Percentiles rank a stretch among this genome's conserved stretches.
Evolutionary conservation across 164 flowering plant genomes (phyloP).

Genomic region (Aristolochia contorta): DNA sequence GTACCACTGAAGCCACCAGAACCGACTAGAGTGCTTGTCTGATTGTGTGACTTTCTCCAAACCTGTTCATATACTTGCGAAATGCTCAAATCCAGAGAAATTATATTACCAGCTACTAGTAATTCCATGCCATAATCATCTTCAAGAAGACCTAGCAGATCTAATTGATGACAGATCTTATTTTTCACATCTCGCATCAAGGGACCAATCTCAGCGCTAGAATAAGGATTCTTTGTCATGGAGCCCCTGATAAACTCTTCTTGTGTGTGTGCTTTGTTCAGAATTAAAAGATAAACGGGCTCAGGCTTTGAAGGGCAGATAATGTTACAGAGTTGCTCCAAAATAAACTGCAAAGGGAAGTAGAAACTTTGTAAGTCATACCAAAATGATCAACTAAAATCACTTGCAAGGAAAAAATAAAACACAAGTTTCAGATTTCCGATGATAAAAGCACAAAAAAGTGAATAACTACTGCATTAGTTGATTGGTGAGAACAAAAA

Average conservation of each 20-base stretch:
- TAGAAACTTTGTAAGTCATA: slow-evolving; percentile 5
- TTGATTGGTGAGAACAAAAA: too few species aligned
- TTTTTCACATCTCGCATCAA: slow-evolving; percentile 98
- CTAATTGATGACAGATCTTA: slow-evolving; percentile 93
- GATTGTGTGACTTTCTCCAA: slow-evolving; percentile 84
- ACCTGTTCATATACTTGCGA: slow-evolving; percentile 98
- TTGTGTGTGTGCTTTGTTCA: slow-evolving; percentile 97
- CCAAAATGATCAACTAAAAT: neutral
- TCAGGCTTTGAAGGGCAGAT: slow-evolving; percentile 96
- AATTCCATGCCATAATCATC: slow-evolving; percentile 99
- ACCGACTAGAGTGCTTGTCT: slow-evolving; percentile 33
- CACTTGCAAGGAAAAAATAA: slow-evolving; percentile 4
- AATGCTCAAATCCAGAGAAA: slow-evolving; percentile 90
- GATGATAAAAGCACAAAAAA: too few species aligned
- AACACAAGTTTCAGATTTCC: neutral
- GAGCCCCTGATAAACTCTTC: slow-evolving; percentile 99
- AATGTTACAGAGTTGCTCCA: slow-evolving; percentile 97
- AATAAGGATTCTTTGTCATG: slow-evolving; percentile 98
- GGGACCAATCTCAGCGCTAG: slow-evolving; percentile 96
- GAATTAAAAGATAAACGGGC: slow-evolving; percentile 69
- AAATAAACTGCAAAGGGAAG: slow-evolving; percentile 67
- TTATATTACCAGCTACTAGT: slow-evolving; percentile 95
- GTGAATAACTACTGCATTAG: too few species aligned
- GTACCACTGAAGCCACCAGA: slow-evolving; percentile 37
- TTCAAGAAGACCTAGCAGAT: slow-evolving; percentile 80